Conservation (phyloP, 2,329 filamentous ascomycete species). For the Fusarium pseudoanthophilum region DNA sequence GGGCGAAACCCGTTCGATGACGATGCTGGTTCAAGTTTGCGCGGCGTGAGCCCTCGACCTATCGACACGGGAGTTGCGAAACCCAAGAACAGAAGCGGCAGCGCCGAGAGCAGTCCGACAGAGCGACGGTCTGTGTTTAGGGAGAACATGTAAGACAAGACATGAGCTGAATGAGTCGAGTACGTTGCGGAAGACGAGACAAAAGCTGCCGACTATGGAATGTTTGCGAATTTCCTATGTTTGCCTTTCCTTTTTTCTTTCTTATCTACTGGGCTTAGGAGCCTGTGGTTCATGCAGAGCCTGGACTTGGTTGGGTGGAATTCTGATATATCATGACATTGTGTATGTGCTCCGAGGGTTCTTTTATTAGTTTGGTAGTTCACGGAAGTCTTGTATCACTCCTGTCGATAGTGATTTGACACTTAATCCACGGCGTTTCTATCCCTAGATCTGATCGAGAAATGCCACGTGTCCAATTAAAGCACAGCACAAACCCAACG, state of each 20-base stretch:
- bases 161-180: neutral
- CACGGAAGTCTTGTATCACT: slow-evolving; percentile 16
- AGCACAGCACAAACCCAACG: neutral
- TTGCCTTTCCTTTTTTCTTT: neutral
- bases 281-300: slow-evolving; percentile 6
- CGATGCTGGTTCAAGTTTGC: slow-evolving; percentile 70
- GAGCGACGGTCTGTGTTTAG: slow-evolving; percentile 76
- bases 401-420: slow-evolving; percentile 17
- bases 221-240: neutral
- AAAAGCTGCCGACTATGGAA: slow-evolving; percentile 23
- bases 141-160: slow-evolving; percentile 68
- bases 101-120: slow-evolving; percentile 66
- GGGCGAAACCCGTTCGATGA: slow-evolving; percentile 77
- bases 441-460: neutral
- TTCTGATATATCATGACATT: slow-evolving; percentile 39
- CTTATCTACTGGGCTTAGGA: neutral
- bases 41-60: slow-evolving; percentile 82
- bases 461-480: slow-evolving; percentile 2
- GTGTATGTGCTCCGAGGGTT: slow-evolving; percentile 8
- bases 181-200: neutral
- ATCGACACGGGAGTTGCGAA: slow-evolving; percentile 61
- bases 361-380: slow-evolving; percentile 19
- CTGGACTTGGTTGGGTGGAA: slow-evolving; percentile 30
- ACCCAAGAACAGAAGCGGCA: slow-evolving; percentile 46
- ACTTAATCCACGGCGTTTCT: slow-evolving; percentile 31